Evolutionary conservation across 2,329 filamentous ascomycete species (phyloP).

Genomic region (Aspergillus brunneoviolaceus): DNA sequence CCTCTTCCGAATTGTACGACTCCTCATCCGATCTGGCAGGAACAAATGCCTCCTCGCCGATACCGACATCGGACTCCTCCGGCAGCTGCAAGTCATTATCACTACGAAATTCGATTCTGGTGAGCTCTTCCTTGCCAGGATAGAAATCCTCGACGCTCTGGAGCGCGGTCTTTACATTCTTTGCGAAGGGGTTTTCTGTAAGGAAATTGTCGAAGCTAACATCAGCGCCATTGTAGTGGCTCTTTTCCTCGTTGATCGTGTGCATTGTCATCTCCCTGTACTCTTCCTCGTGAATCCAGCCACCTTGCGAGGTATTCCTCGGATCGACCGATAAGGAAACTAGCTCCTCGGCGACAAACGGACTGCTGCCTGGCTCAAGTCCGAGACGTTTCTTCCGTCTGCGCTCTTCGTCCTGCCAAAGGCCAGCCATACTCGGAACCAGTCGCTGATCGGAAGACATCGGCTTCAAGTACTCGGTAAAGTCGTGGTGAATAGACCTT

Average conservation of each 20-base stretch:
- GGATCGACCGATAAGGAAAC: slow-evolving; percentile 86
- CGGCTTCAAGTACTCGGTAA: slow-evolving; percentile 69
- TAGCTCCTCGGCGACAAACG: slow-evolving; percentile 77
- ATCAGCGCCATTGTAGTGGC: slow-evolving; percentile 44
- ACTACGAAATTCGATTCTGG: slow-evolving; percentile 21
- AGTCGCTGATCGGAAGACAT: slow-evolving; percentile 70
- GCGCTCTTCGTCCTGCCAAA: slow-evolving; percentile 88
- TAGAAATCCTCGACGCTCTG: slow-evolving; percentile 88
- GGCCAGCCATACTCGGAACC: slow-evolving; percentile 87
- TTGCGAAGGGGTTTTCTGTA: slow-evolving; percentile 52
- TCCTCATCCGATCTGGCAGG: slow-evolving; percentile 45
- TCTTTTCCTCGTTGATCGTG: slow-evolving; percentile 65
- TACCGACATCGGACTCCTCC: slow-evolving; percentile 47
- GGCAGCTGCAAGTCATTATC: slow-evolving; percentile 12
- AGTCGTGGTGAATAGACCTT: slow-evolving; percentile 81
- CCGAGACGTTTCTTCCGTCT: slow-evolving; percentile 73
- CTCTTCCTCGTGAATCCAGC: slow-evolving; percentile 92
- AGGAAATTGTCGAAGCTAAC: slow-evolving; percentile 68
- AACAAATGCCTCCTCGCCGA: slow-evolving; percentile 64
- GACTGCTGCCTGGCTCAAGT: slow-evolving; percentile 65
- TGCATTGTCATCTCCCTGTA: slow-evolving; percentile 65
- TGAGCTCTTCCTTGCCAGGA: slow-evolving; percentile 58
- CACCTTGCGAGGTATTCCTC: slow-evolving; percentile 68
- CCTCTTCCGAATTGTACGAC: slow-evolving; percentile 46
- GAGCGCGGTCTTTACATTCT: slow-evolving; percentile 69